These are phyloP conservation scores for Eimeria sp. DNA, from an alignment of 169 alveolate genomes.

Conservation along the genomic window DNA sequence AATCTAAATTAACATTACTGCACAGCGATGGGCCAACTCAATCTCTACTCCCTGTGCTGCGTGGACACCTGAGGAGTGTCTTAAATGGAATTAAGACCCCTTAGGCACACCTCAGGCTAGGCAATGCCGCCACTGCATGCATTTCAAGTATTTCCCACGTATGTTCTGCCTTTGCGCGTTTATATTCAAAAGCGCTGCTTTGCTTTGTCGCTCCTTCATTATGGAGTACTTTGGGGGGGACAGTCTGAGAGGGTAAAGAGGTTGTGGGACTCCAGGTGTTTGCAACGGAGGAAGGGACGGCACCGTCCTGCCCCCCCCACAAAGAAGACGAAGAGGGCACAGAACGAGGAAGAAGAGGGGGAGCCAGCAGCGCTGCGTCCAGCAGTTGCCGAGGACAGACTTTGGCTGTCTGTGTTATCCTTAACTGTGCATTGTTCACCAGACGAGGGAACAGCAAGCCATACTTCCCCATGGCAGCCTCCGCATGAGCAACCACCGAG, in stretches of 20 bases:
- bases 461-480: conserved; percentile 43
- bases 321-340: neutral
- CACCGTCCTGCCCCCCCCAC: neutral
- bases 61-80: neutral
- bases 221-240: neutral
- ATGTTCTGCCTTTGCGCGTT: conserved; percentile 13
- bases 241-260: too few relatives aligned
- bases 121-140: conserved; percentile 62
- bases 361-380: conserved; percentile 66
- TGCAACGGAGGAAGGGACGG: neutral
- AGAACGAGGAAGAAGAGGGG: neutral
- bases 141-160: conserved; percentile 14
- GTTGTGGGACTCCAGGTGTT: too few relatives aligned
- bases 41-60: neutral
- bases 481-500: neutral
- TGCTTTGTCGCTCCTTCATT: neutral
- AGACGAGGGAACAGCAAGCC: conserved; percentile 16
- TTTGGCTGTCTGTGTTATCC: conserved; percentile 28
- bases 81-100: neutral
- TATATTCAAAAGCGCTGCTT: neutral
- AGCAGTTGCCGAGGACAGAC: conserved; percentile 53
- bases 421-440: conserved; percentile 44
- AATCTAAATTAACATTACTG: neutral
- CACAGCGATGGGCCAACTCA: neutral
- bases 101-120: conserved; percentile 26